Percentiles rank a stretch among this genome's conserved stretches.
Evolutionary conservation across 208 protist genomes (phyloP).

Genomic region (Acanthamoeba royreba): DNA sequence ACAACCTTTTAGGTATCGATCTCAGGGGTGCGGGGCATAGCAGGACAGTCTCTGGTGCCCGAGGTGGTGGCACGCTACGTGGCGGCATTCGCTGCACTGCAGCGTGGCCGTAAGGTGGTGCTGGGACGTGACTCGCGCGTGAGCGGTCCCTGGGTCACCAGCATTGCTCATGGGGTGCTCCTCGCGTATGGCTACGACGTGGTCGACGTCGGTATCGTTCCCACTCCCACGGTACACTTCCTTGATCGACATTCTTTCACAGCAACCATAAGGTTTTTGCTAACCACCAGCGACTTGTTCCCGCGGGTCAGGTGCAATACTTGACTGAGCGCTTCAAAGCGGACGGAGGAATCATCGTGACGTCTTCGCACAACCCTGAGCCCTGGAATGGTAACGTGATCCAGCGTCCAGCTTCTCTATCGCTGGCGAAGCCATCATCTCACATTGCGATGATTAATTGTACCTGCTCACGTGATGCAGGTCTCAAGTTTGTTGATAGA

Average conservation of each 20-base stretch:
- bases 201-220: conserved; percentile 74
- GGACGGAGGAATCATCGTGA: conserved; percentile 78
- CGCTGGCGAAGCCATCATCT: background rate
- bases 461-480: background rate
- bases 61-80: conserved; percentile 64
- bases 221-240: conserved; percentile 77
- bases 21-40: conserved; percentile 66
- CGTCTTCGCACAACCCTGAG: conserved; percentile 76
- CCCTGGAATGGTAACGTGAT: conserved; percentile 75
- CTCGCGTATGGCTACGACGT: conserved; percentile 58
- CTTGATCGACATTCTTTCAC: background rate
- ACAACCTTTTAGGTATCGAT: background rate
- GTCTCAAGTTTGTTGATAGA: conserved; percentile 79
- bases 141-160: conserved; percentile 67
- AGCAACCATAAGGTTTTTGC: background rate
- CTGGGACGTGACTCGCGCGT: conserved; percentile 77
- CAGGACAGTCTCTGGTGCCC: conserved; percentile 57
- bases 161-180: conserved; percentile 47
- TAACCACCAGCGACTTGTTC: background rate
- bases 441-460: background rate
- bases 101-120: conserved; percentile 53
- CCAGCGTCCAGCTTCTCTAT: too few relatives aligned
- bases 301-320: conserved; percentile 67
- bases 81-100: conserved; percentile 54
- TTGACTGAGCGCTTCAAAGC: conserved; percentile 57